These are phyloP conservation scores for Fagopyrum homotropicum DNA, from an alignment of 148 eudicot genomes.

Conservation along the genomic window DNA sequence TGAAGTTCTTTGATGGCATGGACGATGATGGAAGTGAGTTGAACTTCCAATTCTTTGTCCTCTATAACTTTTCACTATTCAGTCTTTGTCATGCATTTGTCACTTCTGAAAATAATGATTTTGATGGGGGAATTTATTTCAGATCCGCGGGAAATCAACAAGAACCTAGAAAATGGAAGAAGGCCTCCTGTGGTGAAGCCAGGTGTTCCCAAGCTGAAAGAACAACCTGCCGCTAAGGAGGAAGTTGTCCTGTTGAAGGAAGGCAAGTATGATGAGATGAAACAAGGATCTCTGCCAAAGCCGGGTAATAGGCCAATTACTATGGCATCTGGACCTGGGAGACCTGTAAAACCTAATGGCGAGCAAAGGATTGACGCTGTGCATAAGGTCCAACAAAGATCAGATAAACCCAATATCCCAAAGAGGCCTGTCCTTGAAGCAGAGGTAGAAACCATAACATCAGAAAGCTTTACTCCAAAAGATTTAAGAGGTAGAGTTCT, in stretches of 20 bases:
- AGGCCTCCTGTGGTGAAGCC: slow-evolving; percentile 35
- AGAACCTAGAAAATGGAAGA: slow-evolving; percentile 45
- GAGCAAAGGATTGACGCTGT: slow-evolving; percentile 31
- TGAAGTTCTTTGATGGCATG: slow-evolving; percentile 87
- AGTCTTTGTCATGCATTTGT: slow-evolving; percentile 42
- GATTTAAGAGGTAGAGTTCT: not conserved
- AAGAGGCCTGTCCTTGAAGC: slow-evolving; percentile 50
- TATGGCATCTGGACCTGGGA: slow-evolving; percentile 45
- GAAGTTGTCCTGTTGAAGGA: slow-evolving; percentile 22
- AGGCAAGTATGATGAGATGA: slow-evolving; percentile 20
- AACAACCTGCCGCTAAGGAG: not conserved
- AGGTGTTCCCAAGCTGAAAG: slow-evolving; percentile 30
- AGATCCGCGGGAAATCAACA: slow-evolving; percentile 72
- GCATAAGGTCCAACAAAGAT: slow-evolving; percentile 36
- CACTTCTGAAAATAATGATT: slow-evolving; percentile 27
- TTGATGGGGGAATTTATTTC: slow-evolving; percentile 36
- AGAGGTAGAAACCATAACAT: slow-evolving; percentile 28
- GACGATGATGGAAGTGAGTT: slow-evolving; percentile 99
- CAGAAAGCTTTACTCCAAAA: not conserved
- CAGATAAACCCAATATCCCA: slow-evolving; percentile 31
- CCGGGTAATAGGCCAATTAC: slow-evolving; percentile 32
- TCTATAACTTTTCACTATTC: slow-evolving; percentile 23
- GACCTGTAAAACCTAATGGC: slow-evolving; percentile 39
- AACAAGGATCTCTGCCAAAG: slow-evolving; percentile 37
- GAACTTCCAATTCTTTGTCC: slow-evolving; percentile 20